Evolutionary conservation across 257 asterid genomes (phyloP).

Genomic region (Dorcoceras hygrometricum): DNA sequence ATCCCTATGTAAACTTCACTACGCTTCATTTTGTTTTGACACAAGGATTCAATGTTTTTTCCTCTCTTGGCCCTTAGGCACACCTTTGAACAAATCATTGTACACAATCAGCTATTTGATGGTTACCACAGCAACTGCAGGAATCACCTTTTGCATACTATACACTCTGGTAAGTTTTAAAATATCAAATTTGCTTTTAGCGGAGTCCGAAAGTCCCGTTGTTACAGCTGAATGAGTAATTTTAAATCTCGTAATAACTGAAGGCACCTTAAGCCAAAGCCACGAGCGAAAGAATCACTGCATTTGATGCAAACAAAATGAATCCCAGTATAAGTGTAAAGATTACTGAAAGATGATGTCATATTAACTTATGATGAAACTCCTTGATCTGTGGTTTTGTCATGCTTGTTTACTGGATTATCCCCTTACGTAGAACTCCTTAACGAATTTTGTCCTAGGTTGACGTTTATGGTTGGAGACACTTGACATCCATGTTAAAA

Average conservation of each 20-base stretch:
- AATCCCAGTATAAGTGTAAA: neutral
- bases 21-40: neutral
- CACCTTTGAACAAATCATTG: conserved; percentile 74
- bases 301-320: neutral
- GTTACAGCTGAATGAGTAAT: neutral
- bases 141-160: conserved; percentile 69
- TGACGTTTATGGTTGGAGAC: conserved; percentile 74
- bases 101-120: conserved; percentile 68
- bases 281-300: neutral
- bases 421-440: too few relatives aligned
- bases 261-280: neutral
- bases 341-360: neutral
- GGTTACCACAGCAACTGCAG: conserved; percentile 75
- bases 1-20: conserved; percentile 1
- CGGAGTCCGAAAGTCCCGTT: too few relatives aligned
- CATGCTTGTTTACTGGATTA: neutral
- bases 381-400: neutral
- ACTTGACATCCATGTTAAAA: conserved; percentile 42
- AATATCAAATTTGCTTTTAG: neutral
- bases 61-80: conserved; percentile 43
- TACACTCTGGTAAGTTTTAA: conserved; percentile 51
- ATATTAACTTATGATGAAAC: too few relatives aligned
- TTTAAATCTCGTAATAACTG: neutral
- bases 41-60: neutral
- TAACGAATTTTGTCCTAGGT: conserved; percentile 41